Conservation (phyloP, 192 early-diverging fungal species). For the Kappamyces sp. region DNA sequence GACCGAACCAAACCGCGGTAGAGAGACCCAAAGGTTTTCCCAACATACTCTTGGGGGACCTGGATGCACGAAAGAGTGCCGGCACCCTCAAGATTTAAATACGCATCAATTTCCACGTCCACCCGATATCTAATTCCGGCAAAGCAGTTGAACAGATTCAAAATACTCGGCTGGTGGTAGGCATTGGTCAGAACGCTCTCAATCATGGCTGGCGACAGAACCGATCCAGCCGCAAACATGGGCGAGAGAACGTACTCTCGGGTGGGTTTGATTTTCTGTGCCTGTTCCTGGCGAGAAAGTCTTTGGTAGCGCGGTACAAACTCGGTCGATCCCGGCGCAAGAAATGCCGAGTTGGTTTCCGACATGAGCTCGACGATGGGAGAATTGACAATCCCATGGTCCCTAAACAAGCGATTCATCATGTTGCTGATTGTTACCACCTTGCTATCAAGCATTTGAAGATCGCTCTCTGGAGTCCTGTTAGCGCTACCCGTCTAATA, state of each 20-base stretch:
- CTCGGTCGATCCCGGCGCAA: too few species aligned
- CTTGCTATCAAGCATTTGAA: too few species aligned
- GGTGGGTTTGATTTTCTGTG: too few species aligned
- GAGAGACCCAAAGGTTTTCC: conserved; percentile 42
- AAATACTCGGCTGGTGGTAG: conserved; percentile 49
- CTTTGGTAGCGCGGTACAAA: too few species aligned
- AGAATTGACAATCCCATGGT: too few species aligned
- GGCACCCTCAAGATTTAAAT: conserved; percentile 18
- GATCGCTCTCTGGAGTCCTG: too few species aligned
- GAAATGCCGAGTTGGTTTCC: too few species aligned
- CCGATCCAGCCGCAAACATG: conserved; percentile 60
- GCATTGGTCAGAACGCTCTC: conserved; percentile 45
- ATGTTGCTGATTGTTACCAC: too few species aligned
- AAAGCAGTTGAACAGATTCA: conserved; percentile 55
- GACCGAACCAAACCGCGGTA: conserved; percentile 43
- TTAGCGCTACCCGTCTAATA: too few species aligned
- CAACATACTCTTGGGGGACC: conserved; percentile 42
- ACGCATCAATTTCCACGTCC: conserved; percentile 5
- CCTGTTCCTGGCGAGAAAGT: too few species aligned
- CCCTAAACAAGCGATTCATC: too few species aligned
- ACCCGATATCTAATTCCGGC: conserved; percentile 42
- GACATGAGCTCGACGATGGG: too few species aligned
- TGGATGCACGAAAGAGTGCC: conserved; percentile 30
- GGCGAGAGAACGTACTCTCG: conserved; percentile 25
- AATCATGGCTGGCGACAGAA: conserved; percentile 48